These are phyloP conservation scores for Fomes fomentarius DNA, from an alignment of 1,284 basidiomycete genomes.

Conservation along the genomic window DNA sequence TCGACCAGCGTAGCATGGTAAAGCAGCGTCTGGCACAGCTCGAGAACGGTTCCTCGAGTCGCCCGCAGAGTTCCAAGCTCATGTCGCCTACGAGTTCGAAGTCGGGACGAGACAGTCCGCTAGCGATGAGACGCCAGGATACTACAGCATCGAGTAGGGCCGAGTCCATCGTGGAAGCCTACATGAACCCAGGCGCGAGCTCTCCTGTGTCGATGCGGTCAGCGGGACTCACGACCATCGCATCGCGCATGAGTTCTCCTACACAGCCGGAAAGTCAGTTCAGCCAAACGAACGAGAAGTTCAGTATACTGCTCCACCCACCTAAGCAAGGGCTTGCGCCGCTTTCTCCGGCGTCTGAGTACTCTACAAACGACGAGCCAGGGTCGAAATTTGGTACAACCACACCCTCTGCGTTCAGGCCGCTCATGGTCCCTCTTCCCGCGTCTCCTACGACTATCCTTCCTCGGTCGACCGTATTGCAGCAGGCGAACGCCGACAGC, in stretches of 20 bases:
- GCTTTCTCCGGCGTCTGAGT: slow-evolving; percentile 29
- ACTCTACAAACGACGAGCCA: slow-evolving; percentile 23
- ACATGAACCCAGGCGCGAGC: slow-evolving; percentile 9
- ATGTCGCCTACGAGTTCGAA: slow-evolving; percentile 9
- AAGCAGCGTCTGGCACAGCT: slow-evolving; percentile 55
- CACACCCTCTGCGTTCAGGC: slow-evolving; percentile 1
- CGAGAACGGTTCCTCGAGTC: slow-evolving; percentile 27
- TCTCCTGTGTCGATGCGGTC: slow-evolving; percentile 26
- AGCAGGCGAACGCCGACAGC: not conserved
- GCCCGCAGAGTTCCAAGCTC: slow-evolving; percentile 16
- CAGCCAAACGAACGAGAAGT: not conserved
- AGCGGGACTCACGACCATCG: slow-evolving; percentile 24
- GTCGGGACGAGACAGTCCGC: slow-evolving; percentile 2
- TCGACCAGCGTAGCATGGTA: slow-evolving; percentile 54
- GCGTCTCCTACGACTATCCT: not conserved
- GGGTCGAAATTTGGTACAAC: not conserved
- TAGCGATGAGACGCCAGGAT: slow-evolving; percentile 17
- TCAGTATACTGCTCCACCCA: slow-evolving; percentile 6
- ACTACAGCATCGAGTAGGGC: slow-evolving; percentile 20
- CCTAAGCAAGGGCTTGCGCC: slow-evolving; percentile 2
- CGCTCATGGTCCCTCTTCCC: not conserved
- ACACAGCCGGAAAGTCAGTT: slow-evolving; percentile 1
- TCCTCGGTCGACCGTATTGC: not conserved
- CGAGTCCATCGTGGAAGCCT: slow-evolving; percentile 29
- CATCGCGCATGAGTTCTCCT: slow-evolving; percentile 17